Percentiles rank a stretch among this genome's conserved stretches.
Conservation (phyloP, 2,329 filamentous ascomycete species). For the Achaetomium macrosporum region DNA sequence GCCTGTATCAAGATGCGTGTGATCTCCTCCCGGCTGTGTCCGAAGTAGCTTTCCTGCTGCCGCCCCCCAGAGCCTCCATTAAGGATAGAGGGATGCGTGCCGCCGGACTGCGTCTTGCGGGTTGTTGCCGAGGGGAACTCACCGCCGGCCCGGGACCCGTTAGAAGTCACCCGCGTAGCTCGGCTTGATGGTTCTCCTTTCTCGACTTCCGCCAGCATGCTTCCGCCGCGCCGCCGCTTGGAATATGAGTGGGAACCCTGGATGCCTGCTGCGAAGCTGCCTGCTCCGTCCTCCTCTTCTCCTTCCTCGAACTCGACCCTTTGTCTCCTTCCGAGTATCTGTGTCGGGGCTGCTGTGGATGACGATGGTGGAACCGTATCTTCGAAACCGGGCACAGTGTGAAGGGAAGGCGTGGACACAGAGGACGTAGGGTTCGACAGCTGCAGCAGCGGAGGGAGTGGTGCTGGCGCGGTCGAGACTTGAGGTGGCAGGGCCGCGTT, state of each 20-base stretch:
- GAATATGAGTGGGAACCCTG: constrained; percentile 22
- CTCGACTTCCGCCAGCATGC: constrained; percentile 59
- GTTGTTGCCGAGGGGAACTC: constrained; percentile 38
- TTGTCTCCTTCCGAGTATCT: constrained; percentile 51
- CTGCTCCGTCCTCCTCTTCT: constrained; percentile 34
- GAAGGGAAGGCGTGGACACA: constrained; percentile 11
- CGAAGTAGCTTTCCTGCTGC: constrained; percentile 54
- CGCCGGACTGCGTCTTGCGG: constrained; percentile 35
- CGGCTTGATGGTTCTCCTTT: constrained; percentile 47
- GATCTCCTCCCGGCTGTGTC: constrained; percentile 87
- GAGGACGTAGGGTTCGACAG: constrained; percentile 20
- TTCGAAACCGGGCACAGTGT: constrained; percentile 19
- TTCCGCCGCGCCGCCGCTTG: constrained; percentile 46
- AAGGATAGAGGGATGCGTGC: constrained; percentile 52
- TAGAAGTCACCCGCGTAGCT: constrained; percentile 46
- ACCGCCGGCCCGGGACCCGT: constrained; percentile 47
- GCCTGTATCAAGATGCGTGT: constrained; percentile 90
- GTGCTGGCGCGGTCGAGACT: constrained; percentile 20
- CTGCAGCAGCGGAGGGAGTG: constrained; percentile 16
- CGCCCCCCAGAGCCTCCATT: constrained; percentile 25
- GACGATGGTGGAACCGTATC: constrained; percentile 15
- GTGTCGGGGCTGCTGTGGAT: constrained; percentile 22
- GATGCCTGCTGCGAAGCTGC: constrained; percentile 19
- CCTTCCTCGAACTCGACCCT: constrained; percentile 39
- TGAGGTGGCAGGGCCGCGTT: constrained; percentile 41